Conservation (phyloP, 805 yeast species). For the Cyberlindnera mississippiensis region DNA sequence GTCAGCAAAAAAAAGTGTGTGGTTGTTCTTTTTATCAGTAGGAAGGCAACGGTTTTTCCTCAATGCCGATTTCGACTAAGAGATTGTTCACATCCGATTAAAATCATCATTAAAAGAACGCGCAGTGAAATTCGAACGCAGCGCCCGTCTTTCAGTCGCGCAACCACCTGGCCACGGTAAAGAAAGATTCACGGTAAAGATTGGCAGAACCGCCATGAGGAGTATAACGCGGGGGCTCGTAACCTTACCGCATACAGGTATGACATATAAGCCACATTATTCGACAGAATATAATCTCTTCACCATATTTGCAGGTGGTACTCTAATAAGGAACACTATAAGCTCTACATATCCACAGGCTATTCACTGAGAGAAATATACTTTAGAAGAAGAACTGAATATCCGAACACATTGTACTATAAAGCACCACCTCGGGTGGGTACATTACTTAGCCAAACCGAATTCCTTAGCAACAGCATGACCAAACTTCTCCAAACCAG, state of each 20-base stretch:
- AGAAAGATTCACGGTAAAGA: constrained; percentile 14
- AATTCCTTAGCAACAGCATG: constrained; percentile 57
- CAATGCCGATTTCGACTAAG: constrained; percentile 27
- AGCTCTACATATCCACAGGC: too few relatives aligned
- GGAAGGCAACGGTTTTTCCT: constrained; percentile 30
- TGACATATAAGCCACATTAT: too few relatives aligned
- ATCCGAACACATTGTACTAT: not conserved
- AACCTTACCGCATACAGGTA: constrained; percentile 4
- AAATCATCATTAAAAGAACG: constrained; percentile 24
- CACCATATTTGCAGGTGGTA: too few relatives aligned
- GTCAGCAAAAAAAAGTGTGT: constrained; percentile 4
- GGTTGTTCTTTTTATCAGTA: constrained; percentile 21
- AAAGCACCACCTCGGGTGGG: not conserved
- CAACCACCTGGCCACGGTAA: constrained; percentile 20
- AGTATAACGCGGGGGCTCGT: constrained; percentile 1
- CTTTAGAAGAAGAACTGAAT: not conserved
- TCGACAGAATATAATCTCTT: too few relatives aligned
- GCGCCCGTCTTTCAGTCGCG: constrained; percentile 10
- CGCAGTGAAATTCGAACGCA: constrained; percentile 16
- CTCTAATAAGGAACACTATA: too few relatives aligned
- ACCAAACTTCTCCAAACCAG: constrained; percentile 67
- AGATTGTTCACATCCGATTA: constrained; percentile 30
- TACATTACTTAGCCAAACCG: constrained; percentile 14
- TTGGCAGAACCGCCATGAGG: constrained; percentile 6
- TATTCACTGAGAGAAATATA: too few relatives aligned